These are phyloP conservation scores for Nemania sp. DNA, from an alignment of 2,329 filamentous ascomycete genomes.

Conservation along the genomic window DNA sequence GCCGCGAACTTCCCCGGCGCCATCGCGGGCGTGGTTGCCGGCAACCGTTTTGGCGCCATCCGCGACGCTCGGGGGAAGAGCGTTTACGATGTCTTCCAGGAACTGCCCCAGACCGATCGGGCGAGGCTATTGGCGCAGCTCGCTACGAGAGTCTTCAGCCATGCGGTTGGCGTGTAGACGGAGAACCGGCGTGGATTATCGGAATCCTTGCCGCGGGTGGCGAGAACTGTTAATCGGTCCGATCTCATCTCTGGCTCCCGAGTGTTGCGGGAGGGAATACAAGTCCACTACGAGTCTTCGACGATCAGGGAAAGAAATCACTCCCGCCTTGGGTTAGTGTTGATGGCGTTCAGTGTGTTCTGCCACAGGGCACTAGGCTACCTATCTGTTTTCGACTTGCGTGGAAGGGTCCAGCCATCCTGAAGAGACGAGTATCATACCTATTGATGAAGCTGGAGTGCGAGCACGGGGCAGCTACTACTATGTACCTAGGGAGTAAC, in stretches of 20 bases:
- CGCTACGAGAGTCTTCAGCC: conserved; percentile 83
- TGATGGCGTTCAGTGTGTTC: conserved; percentile 7
- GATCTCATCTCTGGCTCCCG: too few species aligned
- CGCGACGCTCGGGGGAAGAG: conserved; percentile 92
- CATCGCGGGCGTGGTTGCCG: conserved; percentile 87
- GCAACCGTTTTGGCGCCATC: conserved; percentile 87
- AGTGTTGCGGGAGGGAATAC: background rate
- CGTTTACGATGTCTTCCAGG: conserved; percentile 88
- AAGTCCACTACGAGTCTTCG: background rate
- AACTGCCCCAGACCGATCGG: conserved; percentile 82
- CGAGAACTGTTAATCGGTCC: too few species aligned
- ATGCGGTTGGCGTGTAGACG: conserved; percentile 64
- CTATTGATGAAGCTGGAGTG: background rate
- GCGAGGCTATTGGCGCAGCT: conserved; percentile 81
- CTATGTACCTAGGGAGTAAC: background rate
- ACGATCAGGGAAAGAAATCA: background rate
- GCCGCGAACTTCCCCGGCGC: conserved; percentile 89
- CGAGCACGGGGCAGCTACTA: too few species aligned
- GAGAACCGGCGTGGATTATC: too few species aligned
- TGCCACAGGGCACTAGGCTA: background rate
- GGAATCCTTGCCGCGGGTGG: too few species aligned
- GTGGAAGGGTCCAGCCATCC: background rate
- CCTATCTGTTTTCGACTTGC: conserved; percentile 3
- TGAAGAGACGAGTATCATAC: background rate
- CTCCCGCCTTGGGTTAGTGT: background rate